Conservation (phyloP, 2,329 filamentous ascomycete species). For the Arthrobotrys iridis region DNA sequence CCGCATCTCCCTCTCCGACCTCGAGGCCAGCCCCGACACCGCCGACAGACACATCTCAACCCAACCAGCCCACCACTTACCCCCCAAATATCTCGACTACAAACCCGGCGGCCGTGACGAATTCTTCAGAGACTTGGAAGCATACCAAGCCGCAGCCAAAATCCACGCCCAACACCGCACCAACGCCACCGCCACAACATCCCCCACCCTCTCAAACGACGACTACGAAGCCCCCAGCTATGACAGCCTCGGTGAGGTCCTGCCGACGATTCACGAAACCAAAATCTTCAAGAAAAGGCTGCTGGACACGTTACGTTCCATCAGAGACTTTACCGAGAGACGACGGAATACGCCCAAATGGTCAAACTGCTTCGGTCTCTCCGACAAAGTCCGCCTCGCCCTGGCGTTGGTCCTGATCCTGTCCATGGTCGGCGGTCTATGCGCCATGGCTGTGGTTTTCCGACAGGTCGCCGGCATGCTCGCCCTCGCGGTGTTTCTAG, state of each 20-base stretch:
- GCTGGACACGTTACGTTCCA: constrained; percentile 16
- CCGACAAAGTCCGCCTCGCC: constrained; percentile 3
- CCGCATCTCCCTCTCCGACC: constrained; percentile 50
- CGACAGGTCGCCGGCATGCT: constrained; percentile 26
- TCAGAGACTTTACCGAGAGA: constrained; percentile 37
- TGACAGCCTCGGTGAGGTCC: constrained; percentile 31
- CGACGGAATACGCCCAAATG: constrained; percentile 24
- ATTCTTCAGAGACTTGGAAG: constrained; percentile 43
- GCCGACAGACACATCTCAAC: not conserved
- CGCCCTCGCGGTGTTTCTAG: constrained; percentile 17
- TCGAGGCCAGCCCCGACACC: constrained; percentile 17
- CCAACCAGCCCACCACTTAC: not conserved
- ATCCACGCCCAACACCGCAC: constrained; percentile 29
- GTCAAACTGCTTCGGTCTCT: constrained; percentile 47
- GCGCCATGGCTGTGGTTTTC: constrained; percentile 5
- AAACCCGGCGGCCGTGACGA: constrained; percentile 45
- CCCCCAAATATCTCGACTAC: constrained; percentile 44
- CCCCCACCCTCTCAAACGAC: not conserved
- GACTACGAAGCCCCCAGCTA: constrained; percentile 25
- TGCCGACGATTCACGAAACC: constrained; percentile 42
- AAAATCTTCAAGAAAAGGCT: constrained; percentile 38
- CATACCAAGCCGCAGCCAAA: constrained; percentile 44
- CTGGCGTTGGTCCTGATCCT: constrained; percentile 4
- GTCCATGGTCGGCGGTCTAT: constrained; percentile 10
- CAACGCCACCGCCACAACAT: not conserved